These are phyloP conservation scores for Leucosporidium yakuticum DNA, from an alignment of 768 basidiomycete species.

Conservation along the genomic window DNA sequence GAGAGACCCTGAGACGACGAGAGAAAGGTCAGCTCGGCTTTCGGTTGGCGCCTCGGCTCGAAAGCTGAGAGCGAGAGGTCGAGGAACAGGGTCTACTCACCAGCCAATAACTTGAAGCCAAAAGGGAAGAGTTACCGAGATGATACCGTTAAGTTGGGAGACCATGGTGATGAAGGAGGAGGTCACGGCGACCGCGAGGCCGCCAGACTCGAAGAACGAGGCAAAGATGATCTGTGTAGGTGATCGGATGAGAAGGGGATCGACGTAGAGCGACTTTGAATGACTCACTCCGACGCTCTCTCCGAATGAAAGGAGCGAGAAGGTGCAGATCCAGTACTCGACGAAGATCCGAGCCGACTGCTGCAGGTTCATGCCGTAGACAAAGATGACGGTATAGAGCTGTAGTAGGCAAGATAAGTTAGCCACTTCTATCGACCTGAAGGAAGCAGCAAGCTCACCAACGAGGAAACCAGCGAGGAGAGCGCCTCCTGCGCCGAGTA, in stretches of 20 bases:
- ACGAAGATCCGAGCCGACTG: slow-evolving; percentile 44
- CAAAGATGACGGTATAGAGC: slow-evolving; percentile 40
- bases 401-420: slow-evolving; percentile 8
- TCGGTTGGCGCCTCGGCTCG: too few relatives aligned
- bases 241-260: too few relatives aligned
- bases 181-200: slow-evolving; percentile 21
- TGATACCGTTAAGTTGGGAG: slow-evolving; percentile 27
- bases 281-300: slow-evolving; percentile 45
- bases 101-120: slow-evolving; percentile 42
- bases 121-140: slow-evolving; percentile 42
- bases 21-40: background rate
- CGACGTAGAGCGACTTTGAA: slow-evolving; percentile 37
- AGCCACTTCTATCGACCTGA: too few relatives aligned
- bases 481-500: slow-evolving; percentile 45
- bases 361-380: slow-evolving; percentile 44
- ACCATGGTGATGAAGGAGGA: slow-evolving; percentile 16
- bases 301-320: slow-evolving; percentile 42
- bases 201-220: slow-evolving; percentile 8
- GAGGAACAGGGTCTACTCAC: background rate
- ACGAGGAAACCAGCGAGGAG: slow-evolving; percentile 42
- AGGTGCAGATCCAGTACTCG: slow-evolving; percentile 43
- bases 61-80: too few relatives aligned
- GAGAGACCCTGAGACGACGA: slow-evolving; percentile 15
- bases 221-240: slow-evolving; percentile 30
- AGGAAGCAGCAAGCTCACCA: slow-evolving; percentile 26